Conservation (phyloP, 2,329 filamentous ascomycete species). For the Seiridium unicorne region DNA sequence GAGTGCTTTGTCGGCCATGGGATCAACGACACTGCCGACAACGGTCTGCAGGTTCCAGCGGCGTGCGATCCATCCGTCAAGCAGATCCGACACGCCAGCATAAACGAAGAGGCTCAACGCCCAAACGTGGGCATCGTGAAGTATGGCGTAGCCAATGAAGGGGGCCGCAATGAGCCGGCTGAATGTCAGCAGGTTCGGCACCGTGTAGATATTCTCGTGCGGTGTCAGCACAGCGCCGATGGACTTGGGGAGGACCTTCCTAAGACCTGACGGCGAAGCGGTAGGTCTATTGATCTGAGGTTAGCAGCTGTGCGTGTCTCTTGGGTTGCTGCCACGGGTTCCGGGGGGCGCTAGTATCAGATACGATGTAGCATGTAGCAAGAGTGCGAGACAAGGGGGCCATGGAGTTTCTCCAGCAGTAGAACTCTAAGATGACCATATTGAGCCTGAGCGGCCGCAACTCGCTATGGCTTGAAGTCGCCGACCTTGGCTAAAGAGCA, state of each 20-base stretch:
- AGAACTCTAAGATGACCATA: background rate
- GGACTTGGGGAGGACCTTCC: constrained; percentile 29
- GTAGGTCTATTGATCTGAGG: background rate
- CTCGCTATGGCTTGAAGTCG: too few relatives aligned
- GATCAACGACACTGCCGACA: constrained; percentile 90
- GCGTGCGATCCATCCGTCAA: constrained; percentile 93
- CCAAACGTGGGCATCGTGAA: constrained; percentile 76
- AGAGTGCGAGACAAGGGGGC: background rate
- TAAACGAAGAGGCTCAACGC: constrained; percentile 88
- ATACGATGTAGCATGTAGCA: background rate
- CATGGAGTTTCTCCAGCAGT: background rate
- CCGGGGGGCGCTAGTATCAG: background rate
- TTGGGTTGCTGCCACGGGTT: background rate
- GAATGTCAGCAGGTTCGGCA: constrained; percentile 92
- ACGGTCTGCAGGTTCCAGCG: constrained; percentile 88
- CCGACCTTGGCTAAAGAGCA: background rate
- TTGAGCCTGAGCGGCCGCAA: too few relatives aligned
- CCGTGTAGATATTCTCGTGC: constrained; percentile 92
- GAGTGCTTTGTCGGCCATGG: constrained; percentile 93
- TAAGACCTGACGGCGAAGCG: constrained; percentile 12
- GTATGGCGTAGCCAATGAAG: constrained; percentile 81
- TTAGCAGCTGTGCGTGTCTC: background rate
- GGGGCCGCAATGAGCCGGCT: constrained; percentile 82
- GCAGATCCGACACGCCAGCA: constrained; percentile 84
- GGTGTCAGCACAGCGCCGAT: constrained; percentile 29